Percentiles rank a stretch among this genome's conserved stretches.
These are phyloP conservation scores for Paulownia fortunei DNA, from an alignment of 257 asterid genomes.

Conservation along the genomic window DNA sequence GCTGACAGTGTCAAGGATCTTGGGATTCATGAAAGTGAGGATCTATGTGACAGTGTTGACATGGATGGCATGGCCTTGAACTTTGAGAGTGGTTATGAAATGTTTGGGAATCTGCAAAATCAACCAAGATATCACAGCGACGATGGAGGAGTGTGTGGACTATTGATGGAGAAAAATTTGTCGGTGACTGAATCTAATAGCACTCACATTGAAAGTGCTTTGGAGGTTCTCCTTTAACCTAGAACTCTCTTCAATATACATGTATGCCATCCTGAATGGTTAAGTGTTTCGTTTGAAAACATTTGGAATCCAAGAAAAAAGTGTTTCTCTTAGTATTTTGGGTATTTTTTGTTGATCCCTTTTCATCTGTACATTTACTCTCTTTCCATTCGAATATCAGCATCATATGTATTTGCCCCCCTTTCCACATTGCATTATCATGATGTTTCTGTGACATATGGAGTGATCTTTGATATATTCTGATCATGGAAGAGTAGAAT, in stretches of 20 bases:
- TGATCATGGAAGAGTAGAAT: background rate
- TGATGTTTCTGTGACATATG: too few relatives aligned
- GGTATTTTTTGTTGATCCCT: too few relatives aligned
- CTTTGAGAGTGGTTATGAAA: conserved; percentile 50
- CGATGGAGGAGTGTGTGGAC: conserved; percentile 44
- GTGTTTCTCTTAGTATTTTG: too few relatives aligned
- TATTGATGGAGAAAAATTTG: conserved; percentile 52
- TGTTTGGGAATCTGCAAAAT: conserved; percentile 43
- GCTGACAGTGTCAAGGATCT: conserved; percentile 48
- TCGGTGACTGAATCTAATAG: conserved; percentile 59
- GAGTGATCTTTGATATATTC: too few relatives aligned
- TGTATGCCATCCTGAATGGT: too few relatives aligned
- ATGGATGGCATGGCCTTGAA: conserved; percentile 52
- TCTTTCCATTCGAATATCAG: background rate
- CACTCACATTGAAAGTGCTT: conserved; percentile 47
- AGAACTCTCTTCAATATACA: background rate
- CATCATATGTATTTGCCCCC: too few relatives aligned
- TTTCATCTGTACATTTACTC: too few relatives aligned
- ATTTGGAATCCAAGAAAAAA: background rate
- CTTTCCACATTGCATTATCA: too few relatives aligned
- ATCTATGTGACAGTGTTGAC: conserved; percentile 45
- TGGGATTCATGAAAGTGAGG: conserved; percentile 51
- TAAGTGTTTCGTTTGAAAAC: too few relatives aligned
- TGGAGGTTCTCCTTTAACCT: conserved; percentile 50
- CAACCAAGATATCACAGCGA: conserved; percentile 47